Conservation (phyloP, 2,329 filamentous ascomycete genomes). For the Lachnellula suecica region DNA sequence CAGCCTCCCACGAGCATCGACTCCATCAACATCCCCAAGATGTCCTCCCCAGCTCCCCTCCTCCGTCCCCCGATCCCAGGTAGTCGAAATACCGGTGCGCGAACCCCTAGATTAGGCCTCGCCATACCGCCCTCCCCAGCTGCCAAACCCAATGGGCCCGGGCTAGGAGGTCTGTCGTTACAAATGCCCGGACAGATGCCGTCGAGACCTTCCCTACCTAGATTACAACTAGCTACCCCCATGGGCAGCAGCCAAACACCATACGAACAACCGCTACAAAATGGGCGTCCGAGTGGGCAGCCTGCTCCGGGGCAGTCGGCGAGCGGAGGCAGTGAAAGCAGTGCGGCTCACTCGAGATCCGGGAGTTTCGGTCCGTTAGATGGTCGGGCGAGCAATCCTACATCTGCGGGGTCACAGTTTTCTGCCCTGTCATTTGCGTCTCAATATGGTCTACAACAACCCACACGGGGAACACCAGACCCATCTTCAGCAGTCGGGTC, state of each 20-base stretch:
- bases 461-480: constrained; percentile 69
- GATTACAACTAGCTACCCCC: constrained; percentile 81
- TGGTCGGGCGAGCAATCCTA: constrained; percentile 75
- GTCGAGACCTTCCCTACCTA: constrained; percentile 63
- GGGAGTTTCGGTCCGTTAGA: constrained; percentile 81
- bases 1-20: constrained; percentile 22
- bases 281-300: constrained; percentile 33
- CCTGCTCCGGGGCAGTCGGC: constrained; percentile 63
- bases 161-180: constrained; percentile 24
- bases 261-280: constrained; percentile 58
- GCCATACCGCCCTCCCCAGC: constrained; percentile 88
- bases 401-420: constrained; percentile 84
- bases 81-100: constrained; percentile 27
- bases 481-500: constrained; percentile 87
- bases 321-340: constrained; percentile 77
- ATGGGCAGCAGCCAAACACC: constrained; percentile 77
- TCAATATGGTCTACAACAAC: constrained; percentile 66
- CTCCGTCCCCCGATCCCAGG: constrained; percentile 37
- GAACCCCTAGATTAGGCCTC: constrained; percentile 62
- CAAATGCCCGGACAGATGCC: constrained; percentile 29
- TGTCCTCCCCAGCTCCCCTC: constrained; percentile 36
- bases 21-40: constrained; percentile 24
- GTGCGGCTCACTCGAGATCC: constrained; percentile 74
- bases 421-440: constrained; percentile 80
- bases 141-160: constrained; percentile 56